Evolutionary conservation across 2,329 filamentous ascomycete genomes (phyloP).

Genomic region (Aspergillus sergii): DNA sequence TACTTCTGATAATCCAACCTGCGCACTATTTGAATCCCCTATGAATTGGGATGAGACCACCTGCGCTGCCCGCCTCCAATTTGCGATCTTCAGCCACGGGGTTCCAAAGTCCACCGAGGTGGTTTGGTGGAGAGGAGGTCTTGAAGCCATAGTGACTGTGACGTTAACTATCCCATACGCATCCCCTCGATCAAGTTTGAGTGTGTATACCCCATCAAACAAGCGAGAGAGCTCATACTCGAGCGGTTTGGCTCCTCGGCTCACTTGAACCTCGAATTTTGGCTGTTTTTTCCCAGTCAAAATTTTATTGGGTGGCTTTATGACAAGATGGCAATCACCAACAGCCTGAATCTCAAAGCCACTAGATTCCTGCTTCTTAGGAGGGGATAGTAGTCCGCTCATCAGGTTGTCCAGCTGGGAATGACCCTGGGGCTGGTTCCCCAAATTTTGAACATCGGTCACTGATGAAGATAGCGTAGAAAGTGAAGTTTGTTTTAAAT

Average conservation of each 20-base stretch:
- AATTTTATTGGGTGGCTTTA: constrained; percentile 52
- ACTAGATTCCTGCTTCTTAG: constrained; percentile 31
- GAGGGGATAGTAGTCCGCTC: constrained; percentile 25
- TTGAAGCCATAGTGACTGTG: constrained; percentile 45
- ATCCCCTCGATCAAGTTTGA: constrained; percentile 54
- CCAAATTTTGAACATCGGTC: constrained; percentile 20
- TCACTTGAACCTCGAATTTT: constrained; percentile 54
- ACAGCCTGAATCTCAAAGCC: constrained; percentile 57
- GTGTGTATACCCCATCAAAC: constrained; percentile 56
- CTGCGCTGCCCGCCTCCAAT: constrained; percentile 48
- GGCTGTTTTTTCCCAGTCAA: constrained; percentile 46
- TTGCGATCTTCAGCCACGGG: constrained; percentile 50
- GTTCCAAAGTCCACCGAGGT: constrained; percentile 47
- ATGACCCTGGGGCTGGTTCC: constrained; percentile 18
- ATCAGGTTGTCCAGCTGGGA: constrained; percentile 31
- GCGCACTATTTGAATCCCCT: constrained; percentile 41
- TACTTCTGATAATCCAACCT: constrained; percentile 40
- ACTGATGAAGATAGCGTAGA: constrained; percentile 25
- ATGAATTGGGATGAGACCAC: constrained; percentile 38
- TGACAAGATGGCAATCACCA: constrained; percentile 56
- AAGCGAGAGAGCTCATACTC: constrained; percentile 52
- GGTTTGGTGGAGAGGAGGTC: constrained; percentile 37
- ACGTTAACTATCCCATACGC: constrained; percentile 53
- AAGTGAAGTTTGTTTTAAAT: constrained; percentile 27
- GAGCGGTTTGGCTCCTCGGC: constrained; percentile 43